These are phyloP conservation scores for Platanthera zijinensis DNA, from an alignment of 106 monocot species.

Conservation along the genomic window DNA sequence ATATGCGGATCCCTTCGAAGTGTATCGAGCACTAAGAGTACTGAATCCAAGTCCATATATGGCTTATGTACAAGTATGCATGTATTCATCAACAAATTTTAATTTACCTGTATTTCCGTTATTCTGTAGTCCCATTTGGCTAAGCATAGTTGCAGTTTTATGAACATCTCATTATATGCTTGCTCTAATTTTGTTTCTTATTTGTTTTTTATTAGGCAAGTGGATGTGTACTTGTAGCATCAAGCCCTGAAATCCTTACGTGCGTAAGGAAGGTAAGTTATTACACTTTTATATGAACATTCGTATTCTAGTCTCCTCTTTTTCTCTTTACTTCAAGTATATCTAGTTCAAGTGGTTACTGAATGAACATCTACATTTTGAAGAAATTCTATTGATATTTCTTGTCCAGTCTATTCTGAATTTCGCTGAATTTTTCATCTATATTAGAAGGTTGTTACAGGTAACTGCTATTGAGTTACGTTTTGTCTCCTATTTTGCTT, in stretches of 20 bases:
- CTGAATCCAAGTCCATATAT: constrained; percentile 97
- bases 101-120: background rate
- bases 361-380: background rate
- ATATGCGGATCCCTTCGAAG: constrained; percentile 88
- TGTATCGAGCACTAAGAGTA: constrained; percentile 83
- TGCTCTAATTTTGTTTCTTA: constrained; percentile 3
- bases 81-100: background rate
- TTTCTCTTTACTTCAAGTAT: background rate
- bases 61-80: constrained; percentile 73
- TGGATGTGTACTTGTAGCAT: constrained; percentile 90
- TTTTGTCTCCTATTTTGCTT: no score
- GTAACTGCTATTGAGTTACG: no score
- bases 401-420: background rate
- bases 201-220: constrained; percentile 45
- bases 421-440: background rate
- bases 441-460: background rate
- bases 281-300: background rate
- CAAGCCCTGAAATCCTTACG: constrained; percentile 95
- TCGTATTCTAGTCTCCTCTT: background rate
- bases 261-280: constrained; percentile 47
- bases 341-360: background rate
- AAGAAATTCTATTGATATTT: background rate
- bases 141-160: background rate
- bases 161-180: background rate
- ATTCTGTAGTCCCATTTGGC: background rate